A percentile compares a stretch with the other conserved stretches of the same genome.
phyloP scores from a whole-genome alignment of 441 rosid species.

The Gossypium davidsonii region DNA sequence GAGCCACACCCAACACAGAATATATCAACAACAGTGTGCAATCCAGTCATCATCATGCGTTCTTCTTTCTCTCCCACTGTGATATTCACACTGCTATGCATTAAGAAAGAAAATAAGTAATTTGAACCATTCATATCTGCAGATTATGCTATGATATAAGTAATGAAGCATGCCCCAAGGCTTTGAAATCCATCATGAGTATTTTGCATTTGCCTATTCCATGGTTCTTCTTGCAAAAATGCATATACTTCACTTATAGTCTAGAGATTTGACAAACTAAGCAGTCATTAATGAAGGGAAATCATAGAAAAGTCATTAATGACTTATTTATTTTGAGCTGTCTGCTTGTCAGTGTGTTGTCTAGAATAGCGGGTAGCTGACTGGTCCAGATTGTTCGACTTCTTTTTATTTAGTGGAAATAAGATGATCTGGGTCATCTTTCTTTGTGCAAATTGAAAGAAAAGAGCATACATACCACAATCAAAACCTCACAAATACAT shows the following conservation, averaged over 20 bases:
- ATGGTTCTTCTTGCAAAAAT: neutral
- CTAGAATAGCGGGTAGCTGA: neutral
- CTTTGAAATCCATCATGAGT: neutral
- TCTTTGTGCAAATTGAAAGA: neutral
- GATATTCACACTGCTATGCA: conserved; percentile 54
- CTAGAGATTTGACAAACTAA: no score
- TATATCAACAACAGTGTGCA: conserved; percentile 76
- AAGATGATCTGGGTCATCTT: neutral
- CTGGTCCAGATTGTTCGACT: neutral
- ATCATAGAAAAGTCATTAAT: neutral
- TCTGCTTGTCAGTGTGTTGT: neutral
- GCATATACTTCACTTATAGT: neutral
- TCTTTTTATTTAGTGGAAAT: neutral
- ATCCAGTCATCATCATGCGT: conserved; percentile 73
- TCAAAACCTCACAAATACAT: neutral
- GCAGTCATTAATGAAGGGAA: neutral
- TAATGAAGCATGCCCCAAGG: neutral
- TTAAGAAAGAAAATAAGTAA: conserved; percentile 14
- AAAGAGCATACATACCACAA: neutral
- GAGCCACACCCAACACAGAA: conserved; percentile 81
- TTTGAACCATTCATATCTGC: neutral
- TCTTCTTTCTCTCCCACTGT: conserved; percentile 53
- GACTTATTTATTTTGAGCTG: neutral
- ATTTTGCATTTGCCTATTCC: neutral
- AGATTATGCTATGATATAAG: neutral